phyloP scores from a whole-genome alignment of 2,329 filamentous ascomycete species.

The Neurospora sp. region DNA sequence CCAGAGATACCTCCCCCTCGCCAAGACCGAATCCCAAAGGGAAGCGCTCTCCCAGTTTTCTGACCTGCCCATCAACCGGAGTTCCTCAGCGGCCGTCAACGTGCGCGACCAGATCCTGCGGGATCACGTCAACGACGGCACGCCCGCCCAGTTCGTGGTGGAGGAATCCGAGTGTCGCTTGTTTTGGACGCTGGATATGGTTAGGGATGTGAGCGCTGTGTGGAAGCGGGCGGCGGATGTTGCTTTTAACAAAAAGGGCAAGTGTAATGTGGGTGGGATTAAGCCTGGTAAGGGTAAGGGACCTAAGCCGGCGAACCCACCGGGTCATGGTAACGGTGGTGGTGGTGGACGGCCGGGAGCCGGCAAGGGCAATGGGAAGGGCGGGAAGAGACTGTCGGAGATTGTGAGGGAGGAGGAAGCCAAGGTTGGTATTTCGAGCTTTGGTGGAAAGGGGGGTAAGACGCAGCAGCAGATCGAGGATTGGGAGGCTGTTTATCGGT shows the following conservation, averaged over 20 bases:
- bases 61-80: conserved; percentile 24
- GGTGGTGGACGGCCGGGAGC: background rate
- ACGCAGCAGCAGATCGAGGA: background rate
- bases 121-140: conserved; percentile 27
- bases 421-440: background rate
- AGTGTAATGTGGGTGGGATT: conserved; percentile 29
- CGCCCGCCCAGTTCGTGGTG: conserved; percentile 38
- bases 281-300: background rate
- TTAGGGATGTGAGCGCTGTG: conserved; percentile 33
- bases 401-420: background rate
- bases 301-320: background rate
- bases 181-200: conserved; percentile 41
- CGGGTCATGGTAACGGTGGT: background rate
- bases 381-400: background rate
- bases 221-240: conserved; percentile 36
- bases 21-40: conserved; percentile 21
- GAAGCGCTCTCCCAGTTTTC: conserved; percentile 24
- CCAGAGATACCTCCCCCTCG: conserved; percentile 15
- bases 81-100: conserved; percentile 25
- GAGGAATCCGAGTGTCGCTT: conserved; percentile 41
- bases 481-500: conserved; percentile 4
- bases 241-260: conserved; percentile 31
- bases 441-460: background rate
- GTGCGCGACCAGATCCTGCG: conserved; percentile 30
- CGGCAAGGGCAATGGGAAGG: background rate